Conservation (phyloP, 441 rosid genomes). For the Melianthus villosus region DNA sequence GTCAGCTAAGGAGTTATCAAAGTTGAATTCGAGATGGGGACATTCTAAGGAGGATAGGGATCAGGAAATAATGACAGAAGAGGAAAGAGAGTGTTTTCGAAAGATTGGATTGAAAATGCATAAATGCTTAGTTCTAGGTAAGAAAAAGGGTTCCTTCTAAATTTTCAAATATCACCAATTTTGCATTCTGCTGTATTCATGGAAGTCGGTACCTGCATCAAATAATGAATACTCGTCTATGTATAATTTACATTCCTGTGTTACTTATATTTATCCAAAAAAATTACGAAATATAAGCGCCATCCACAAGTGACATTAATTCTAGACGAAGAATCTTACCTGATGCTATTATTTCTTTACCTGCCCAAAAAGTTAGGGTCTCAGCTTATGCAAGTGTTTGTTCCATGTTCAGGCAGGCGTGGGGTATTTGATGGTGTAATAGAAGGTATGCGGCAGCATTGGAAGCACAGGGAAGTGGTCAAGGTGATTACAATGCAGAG, state of each 20-base stretch:
- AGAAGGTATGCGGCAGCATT: slow-evolving; percentile 77
- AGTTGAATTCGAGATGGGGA: slow-evolving; percentile 34
- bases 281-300: too few species aligned
- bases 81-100: slow-evolving; percentile 63
- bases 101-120: slow-evolving; percentile 53
- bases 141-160: too few species aligned
- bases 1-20: slow-evolving; percentile 28
- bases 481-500: slow-evolving; percentile 72
- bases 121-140: slow-evolving; percentile 55
- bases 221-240: too few species aligned
- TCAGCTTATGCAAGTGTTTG: too few species aligned
- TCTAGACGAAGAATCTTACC: too few species aligned
- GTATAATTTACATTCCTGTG: too few species aligned
- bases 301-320: too few species aligned
- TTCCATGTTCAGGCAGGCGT: slow-evolving; percentile 70
- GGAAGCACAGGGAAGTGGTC: slow-evolving; percentile 76
- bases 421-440: slow-evolving; percentile 70
- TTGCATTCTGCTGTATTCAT: not conserved
- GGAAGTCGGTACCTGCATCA: not conserved
- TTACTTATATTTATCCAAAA: too few species aligned
- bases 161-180: too few species aligned
- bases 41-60: slow-evolving; percentile 35
- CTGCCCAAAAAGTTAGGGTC: too few species aligned
- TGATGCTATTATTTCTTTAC: too few species aligned
- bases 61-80: slow-evolving; percentile 47